Base-by-base conservation (phyloP, 192 early-diverging fungal genomes). In the Phycomyces nitens region DNA sequence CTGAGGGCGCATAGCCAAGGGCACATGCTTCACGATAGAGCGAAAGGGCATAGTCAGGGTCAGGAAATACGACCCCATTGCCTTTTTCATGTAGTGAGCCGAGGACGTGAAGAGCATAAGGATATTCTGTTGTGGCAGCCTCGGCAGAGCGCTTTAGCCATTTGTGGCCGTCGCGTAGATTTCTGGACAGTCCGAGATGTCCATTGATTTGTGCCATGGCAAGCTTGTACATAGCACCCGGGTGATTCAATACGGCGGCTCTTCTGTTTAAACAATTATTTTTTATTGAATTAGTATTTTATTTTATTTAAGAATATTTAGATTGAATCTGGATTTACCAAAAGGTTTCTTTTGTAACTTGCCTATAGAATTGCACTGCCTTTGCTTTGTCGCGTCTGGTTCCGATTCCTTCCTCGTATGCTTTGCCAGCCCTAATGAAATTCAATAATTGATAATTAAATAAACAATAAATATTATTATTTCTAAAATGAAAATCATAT, bases 331-430 rank as follows among this genome's bases (percentile, higher is more conserved):
- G 7, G 2, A 34, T 34, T 34, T 34, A 7, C 29, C 29, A 34
- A 7, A 34, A 34, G 7, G 7, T 47, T 47, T 3, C 12, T 3
- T 18, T 6, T 14, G 18, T 47, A 41, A 56, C 16, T 56, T 79
- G 81, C 82, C 70, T 82, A 70, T 91, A 92, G 62, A 89, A 88
- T 62, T 85, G 78, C 34, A 82, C 66, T 16, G 89, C 81, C 18
- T 83, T 77, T 9, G 80, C 64, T 39, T 60, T 66, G 51, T 79
- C 75, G 58, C 80, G 80, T 27, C 77, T 78, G 39, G 72, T 73
- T 1, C 91, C 91, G 39, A 74, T 44, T 5, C 87, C 89, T 57
- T 79, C 62, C 58, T 92, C 88, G 57, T 82, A 80, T 49, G 79
- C 89, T 15, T 72, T 65, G 5, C 69, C 91, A 1, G 84, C 80